Base-by-base conservation (phyloP, 75 land plant genomes). In the Selaginella moellendorffii region DNA sequence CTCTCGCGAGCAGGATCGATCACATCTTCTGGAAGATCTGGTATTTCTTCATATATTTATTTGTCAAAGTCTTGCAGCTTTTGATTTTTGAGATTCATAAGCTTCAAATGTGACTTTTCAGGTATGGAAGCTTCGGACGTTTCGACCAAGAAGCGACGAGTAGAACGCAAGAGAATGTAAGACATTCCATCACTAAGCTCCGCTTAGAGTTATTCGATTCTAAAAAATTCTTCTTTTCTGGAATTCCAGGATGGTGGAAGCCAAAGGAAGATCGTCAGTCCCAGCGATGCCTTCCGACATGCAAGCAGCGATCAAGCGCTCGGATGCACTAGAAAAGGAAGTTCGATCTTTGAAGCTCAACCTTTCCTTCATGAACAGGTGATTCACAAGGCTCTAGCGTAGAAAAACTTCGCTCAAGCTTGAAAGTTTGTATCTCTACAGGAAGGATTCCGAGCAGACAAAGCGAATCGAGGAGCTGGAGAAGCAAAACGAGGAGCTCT, bases 401-500 rank as follows among this genome's bases (percentile, higher is more conserved):
- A 54, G 24, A 2, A 20, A 24, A 27, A 20, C 10, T 69, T 19
- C 30, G 17, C 29, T 52, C 26, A 2, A 21, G 28, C 53, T 26
- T 26, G 61, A 31, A 1, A 56, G 65, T 54, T 54, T 24, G 52
- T 66, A 26, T 23, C 54, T n/a, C 2, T 25, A 29, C 76, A 84
- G 87, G 76, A 84, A 84, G 69, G 87, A 84, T 58, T 84, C 87
- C 14, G 87, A 84, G 54, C 87, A 84, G 63, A 84, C 87, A 10
- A 84, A 84, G 52, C 87, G 77, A 18, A 84, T 84, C 60, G 87
- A 84, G 51, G 87, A 81, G 53, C 79, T 84, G 28, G 80, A 84
- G 71, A 79, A 81, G 66, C 74, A 81, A 42, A 84, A 81, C 31
- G 70, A 81, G 29, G 83, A 79, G 14, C 65, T 84, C 67, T 36